These are phyloP conservation scores for Xylaria nigripes DNA, from an alignment of 495 filamentous ascomycete genomes.

Conservation along the genomic window DNA sequence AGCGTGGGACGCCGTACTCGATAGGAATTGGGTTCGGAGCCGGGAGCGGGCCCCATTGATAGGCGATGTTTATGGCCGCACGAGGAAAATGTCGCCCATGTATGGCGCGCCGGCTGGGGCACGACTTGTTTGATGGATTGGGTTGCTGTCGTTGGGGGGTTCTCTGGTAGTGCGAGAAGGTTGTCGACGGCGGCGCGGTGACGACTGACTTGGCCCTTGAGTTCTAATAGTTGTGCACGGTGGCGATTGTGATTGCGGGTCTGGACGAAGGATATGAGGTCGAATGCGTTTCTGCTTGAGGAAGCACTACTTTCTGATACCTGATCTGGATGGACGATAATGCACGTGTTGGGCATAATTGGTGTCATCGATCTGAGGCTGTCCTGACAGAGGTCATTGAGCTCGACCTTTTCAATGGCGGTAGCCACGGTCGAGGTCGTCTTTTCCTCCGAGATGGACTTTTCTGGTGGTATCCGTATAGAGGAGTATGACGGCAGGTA, in stretches of 20 bases:
- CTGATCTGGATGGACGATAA: no score
- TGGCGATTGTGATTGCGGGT: conserved; percentile 36
- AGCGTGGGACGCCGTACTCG: not conserved
- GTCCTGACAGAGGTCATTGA: not conserved
- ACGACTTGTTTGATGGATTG: not conserved
- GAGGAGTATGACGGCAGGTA: no score
- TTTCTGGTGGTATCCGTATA: conserved; percentile 10
- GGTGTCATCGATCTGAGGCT: not conserved
- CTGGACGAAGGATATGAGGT: conserved; percentile 27
- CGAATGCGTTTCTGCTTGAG: conserved; percentile 18
- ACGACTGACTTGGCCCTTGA: conserved; percentile 32
- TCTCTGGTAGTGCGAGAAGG: conserved; percentile 21
- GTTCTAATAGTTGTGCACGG: conserved; percentile 32
- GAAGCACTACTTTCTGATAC: conserved; percentile 7
- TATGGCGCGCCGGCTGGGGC: not conserved
- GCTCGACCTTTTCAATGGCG: not conserved
- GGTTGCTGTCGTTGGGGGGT: conserved; percentile 1
- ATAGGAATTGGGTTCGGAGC: not conserved
- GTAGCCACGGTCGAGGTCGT: not conserved
- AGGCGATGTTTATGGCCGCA: not conserved
- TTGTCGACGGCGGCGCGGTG: conserved; percentile 33
- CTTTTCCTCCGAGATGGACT: conserved; percentile 3
- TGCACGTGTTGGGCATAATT: no score
- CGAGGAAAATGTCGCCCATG: not conserved
- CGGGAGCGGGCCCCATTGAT: not conserved